These are phyloP conservation scores for Colletotrichum musae DNA, from an alignment of 2,329 filamentous ascomycete species.

Conservation along the genomic window DNA sequence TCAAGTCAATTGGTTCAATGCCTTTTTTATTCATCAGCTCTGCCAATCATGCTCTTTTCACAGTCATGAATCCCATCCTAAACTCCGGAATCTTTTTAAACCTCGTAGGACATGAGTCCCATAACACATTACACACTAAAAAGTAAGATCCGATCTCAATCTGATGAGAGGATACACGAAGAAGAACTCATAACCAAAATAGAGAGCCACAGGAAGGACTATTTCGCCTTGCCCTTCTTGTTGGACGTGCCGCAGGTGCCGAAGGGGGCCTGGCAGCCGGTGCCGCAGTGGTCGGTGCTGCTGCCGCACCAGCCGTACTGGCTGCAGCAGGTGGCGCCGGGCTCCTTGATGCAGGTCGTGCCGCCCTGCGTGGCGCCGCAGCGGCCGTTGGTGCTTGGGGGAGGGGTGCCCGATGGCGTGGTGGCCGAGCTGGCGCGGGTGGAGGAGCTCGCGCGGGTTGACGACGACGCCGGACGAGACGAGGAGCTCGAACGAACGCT, in stretches of 20 bases:
- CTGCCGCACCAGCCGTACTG: conserved; percentile 44
- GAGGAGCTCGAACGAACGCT: conserved; percentile 4
- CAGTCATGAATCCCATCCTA: neutral
- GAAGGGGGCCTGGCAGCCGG: conserved; percentile 36
- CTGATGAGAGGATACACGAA: neutral
- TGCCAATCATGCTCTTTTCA: neutral
- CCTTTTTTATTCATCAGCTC: neutral
- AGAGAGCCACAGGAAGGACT: neutral
- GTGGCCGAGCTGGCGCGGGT: conserved; percentile 13
- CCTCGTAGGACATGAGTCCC: neutral
- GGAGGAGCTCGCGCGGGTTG: neutral
- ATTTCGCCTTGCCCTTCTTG: neutral
- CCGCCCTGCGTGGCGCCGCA: conserved; percentile 46
- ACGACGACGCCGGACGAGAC: conserved; percentile 25
- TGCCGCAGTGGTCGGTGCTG: conserved; percentile 42
- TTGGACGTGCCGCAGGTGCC: conserved; percentile 33
- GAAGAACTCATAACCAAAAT: neutral
- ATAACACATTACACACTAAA: conserved; percentile 35
- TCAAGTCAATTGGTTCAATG: neutral
- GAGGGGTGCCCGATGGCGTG: conserved; percentile 19
- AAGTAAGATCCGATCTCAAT: neutral
- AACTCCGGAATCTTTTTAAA: conserved; percentile 12
- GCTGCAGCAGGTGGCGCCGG: conserved; percentile 43
- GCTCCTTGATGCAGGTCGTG: conserved; percentile 45
- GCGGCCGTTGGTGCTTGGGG: conserved; percentile 45